Evolutionary conservation across 306 rosid species (phyloP), one percentile per base, ranked within the genome.

Genomic region (Betula pendula): DNA sequence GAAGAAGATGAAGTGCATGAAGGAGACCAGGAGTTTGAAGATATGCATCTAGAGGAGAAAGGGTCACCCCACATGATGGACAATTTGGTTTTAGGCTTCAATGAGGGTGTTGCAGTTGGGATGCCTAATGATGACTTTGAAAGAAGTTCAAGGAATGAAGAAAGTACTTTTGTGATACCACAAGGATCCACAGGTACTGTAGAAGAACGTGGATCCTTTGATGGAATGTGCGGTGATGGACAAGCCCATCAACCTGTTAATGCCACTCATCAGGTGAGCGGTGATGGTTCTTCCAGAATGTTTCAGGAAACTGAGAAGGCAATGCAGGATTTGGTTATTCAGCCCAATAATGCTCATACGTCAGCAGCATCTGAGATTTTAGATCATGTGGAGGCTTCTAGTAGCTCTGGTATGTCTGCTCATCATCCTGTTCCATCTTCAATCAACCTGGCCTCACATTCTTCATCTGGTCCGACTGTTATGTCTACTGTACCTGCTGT

Each of bases 1-100:
- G 98, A 92, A 84, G 98, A 94, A 83, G 97, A 94, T 79, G 98
- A 95, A 81, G 96, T 88, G 72, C 97, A 90, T 72, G 97, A 89
- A 78, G 94, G 81, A 75, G 94, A 75, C 80, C 89, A 56, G 70
- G 88, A 88, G 72, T 85, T 88, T 73, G 90, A 88, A 68, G 81
- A 81, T 72, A 79, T 89, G 89, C 97, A 85, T 85, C 75, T 90
- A 56, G 90, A 87, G 84, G 97, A 84, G 81, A 92, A 92, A 72
- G 89, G 45, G 35, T 89, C 93, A 75, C 82, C 96, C 59, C 88
- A 87, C 76, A 80, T 88, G 91, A 84, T 89, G 87, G 97, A 90
- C 38, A 90, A 92, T 85, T 86, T 92, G 22, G 93, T 95, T 59
- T 83, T 95, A 68, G 97, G 97, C 65, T 95, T 95, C 86, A 82